Conservation (phyloP, 331 rosid genomes). For the Phaseolus coccineus region DNA sequence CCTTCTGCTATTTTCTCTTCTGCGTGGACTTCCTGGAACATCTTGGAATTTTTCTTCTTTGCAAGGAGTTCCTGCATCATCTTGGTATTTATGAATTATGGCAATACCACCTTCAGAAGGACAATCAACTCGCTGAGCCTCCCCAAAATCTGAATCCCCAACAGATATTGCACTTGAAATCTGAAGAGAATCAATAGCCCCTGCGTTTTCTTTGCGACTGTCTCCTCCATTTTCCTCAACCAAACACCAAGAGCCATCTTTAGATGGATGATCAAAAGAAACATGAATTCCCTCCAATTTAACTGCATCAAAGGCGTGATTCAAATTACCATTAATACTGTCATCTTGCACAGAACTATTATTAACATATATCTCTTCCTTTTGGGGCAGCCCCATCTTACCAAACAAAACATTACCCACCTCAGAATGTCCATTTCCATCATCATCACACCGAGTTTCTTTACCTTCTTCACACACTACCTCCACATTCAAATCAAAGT, state of each 20-base stretch:
- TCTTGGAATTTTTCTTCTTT: conserved; percentile 53
- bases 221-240: conserved; percentile 50
- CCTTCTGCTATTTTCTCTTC: conserved; percentile 57
- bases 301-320: conserved; percentile 45
- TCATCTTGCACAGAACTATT: conserved; percentile 48
- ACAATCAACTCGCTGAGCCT: conserved; percentile 56
- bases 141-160: conserved; percentile 48
- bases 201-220: conserved; percentile 46
- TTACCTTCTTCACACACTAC: conserved; percentile 71
- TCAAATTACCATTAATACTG: conserved; percentile 40
- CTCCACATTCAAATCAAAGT: conserved; percentile 86
- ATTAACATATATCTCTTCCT: conserved; percentile 38
- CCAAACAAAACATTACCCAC: conserved; percentile 39
- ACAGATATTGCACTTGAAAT: conserved; percentile 44
- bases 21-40: conserved; percentile 53
- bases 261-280: conserved; percentile 31
- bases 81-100: conserved; percentile 50
- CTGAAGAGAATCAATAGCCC: conserved; percentile 43
- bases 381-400: conserved; percentile 44
- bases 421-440: conserved; percentile 47
- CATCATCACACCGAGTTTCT: conserved; percentile 52
- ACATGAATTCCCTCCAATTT: conserved; percentile 30
- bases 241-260: conserved; percentile 44
- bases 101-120: conserved; percentile 59
- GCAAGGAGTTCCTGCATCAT: conserved; percentile 53